phyloP scores from a whole-genome alignment of 1,284 basidiomycete species.

The Microbotryum scabiosae region DNA sequence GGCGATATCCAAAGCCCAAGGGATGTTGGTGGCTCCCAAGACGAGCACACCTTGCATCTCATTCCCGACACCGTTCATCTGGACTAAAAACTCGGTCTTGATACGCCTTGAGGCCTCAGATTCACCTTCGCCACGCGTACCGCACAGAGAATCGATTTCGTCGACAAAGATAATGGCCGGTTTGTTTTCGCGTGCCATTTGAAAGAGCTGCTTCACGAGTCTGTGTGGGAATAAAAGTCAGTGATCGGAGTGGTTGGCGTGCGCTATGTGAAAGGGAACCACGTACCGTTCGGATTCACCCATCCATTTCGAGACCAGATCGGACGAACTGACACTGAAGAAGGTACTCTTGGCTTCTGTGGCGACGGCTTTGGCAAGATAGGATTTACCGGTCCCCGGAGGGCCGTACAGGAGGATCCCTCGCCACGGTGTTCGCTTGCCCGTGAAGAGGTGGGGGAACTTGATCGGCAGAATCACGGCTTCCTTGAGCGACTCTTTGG shows the following conservation, averaged over 20 bases:
- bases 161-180: slow-evolving; percentile 99
- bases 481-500: slow-evolving; percentile 94
- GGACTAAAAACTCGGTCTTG: slow-evolving; percentile 89
- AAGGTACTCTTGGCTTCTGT: slow-evolving; percentile 99
- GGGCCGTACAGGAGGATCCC: slow-evolving; percentile 95
- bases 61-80: slow-evolving; percentile 98
- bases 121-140: slow-evolving; percentile 90
- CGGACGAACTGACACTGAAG: slow-evolving; percentile 90
- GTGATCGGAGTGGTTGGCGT: not conserved
- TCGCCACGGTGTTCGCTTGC: slow-evolving; percentile 93
- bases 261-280: not conserved
- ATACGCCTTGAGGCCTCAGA: slow-evolving; percentile 91
- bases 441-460: slow-evolving; percentile 95
- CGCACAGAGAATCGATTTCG: slow-evolving; percentile 93
- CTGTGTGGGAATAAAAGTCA: slow-evolving; percentile 45
- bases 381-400: slow-evolving; percentile 90
- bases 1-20: slow-evolving; percentile 93
- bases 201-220: slow-evolving; percentile 91
- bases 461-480: slow-evolving; percentile 98
- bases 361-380: slow-evolving; percentile 93
- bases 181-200: slow-evolving; percentile 91
- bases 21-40: slow-evolving; percentile 96
- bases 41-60: slow-evolving; percentile 97
- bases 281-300: slow-evolving; percentile 89
- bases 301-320: slow-evolving; percentile 98